A percentile compares a stretch with the other conserved stretches of the same genome.
phyloP scores from a whole-genome alignment of 345 rosid species.

The Diplotaxis tenuifolia region DNA sequence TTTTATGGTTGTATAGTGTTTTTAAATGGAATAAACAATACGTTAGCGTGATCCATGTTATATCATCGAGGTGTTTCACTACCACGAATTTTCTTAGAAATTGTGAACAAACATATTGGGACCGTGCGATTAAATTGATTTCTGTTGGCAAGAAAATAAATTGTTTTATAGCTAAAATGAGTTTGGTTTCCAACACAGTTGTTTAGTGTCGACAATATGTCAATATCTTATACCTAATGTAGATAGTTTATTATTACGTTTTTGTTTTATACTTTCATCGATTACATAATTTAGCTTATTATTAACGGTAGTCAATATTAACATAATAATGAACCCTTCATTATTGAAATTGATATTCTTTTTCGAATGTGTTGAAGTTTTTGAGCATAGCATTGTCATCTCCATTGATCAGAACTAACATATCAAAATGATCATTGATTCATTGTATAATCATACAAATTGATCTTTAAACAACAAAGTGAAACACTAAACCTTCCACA shows the following conservation, averaged over 20 bases:
- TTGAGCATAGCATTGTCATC: slow-evolving; percentile 12
- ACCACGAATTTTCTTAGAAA: slow-evolving; percentile 41
- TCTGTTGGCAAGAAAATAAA: slow-evolving; percentile 5
- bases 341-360: background rate
- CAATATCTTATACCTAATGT: slow-evolving; percentile 18
- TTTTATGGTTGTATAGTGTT: background rate
- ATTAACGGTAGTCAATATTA: background rate
- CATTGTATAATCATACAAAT: background rate
- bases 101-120: slow-evolving; percentile 34
- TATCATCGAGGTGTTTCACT: slow-evolving; percentile 38
- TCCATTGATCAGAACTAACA: slow-evolving; percentile 25
- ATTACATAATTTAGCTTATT: background rate
- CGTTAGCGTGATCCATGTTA: slow-evolving; percentile 33
- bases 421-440: background rate
- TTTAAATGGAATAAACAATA: slow-evolving; percentile 22
- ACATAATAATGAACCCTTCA: slow-evolving; percentile 5
- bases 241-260: slow-evolving; percentile 10
- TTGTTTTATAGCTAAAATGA: background rate
- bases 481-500: background rate
- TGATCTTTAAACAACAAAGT: background rate
- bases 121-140: slow-evolving; percentile 30
- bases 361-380: background rate
- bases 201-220: slow-evolving; percentile 2
- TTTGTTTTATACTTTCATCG: slow-evolving; percentile 19
- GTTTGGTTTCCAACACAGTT: slow-evolving; percentile 25